Evolutionary conservation across 495 filamentous ascomycete genomes (phyloP).

Genomic region (Daldinia caldariorum): DNA sequence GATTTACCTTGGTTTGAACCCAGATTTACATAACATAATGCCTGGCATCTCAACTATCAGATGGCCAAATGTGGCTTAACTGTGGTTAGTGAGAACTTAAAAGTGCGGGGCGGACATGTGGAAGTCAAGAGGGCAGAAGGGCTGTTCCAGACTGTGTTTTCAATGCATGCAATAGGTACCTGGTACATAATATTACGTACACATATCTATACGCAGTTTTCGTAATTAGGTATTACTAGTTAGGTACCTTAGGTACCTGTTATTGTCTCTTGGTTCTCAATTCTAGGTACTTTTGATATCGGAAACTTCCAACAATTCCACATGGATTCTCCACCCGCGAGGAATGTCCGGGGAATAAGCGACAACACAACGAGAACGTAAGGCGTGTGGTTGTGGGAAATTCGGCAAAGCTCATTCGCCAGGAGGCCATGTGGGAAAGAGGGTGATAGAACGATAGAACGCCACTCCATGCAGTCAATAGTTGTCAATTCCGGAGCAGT

Average conservation of each 20-base stretch:
- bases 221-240: too few species aligned
- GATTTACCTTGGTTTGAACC: background rate
- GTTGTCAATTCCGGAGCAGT: slow-evolving; percentile 8
- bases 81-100: slow-evolving; percentile 13
- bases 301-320: background rate
- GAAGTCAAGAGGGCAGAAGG: too few species aligned
- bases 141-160: slow-evolving; percentile 8
- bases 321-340: slow-evolving; percentile 37
- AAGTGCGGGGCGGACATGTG: slow-evolving; percentile 23
- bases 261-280: background rate
- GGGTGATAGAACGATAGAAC: slow-evolving; percentile 18
- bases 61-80: slow-evolving; percentile 4
- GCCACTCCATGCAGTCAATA: slow-evolving; percentile 19
- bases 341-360: slow-evolving; percentile 32
- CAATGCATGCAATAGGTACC: too few species aligned
- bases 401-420: slow-evolving; percentile 25
- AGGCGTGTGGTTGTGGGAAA: slow-evolving; percentile 31
- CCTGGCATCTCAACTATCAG: background rate
- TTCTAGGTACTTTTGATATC: background rate
- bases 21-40: background rate
- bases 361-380: slow-evolving; percentile 28
- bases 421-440: slow-evolving; percentile 10
- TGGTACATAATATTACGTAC: too few species aligned
- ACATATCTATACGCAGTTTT: too few species aligned
- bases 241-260: too few species aligned